phyloP scores from a whole-genome alignment of 1,284 basidiomycete species.

The Malassezia equina region DNA sequence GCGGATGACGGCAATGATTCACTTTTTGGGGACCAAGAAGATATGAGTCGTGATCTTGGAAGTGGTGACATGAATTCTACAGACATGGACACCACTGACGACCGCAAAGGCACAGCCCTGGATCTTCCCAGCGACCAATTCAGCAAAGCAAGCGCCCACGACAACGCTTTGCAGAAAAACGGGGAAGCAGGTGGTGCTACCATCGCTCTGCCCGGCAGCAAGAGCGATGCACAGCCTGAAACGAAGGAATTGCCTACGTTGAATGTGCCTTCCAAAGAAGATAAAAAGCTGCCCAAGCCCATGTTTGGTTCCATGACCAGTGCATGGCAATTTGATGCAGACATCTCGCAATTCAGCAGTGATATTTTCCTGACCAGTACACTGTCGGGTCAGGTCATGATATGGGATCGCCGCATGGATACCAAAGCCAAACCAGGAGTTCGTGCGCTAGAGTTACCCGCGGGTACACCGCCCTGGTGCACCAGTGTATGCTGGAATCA shows the following conservation, averaged over 20 bases:
- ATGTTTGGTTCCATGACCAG: conserved; percentile 33
- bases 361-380: conserved; percentile 79
- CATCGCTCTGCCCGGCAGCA: conserved; percentile 5
- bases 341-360: conserved; percentile 56
- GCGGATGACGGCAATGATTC: conserved; percentile 30
- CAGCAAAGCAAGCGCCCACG: conserved; percentile 3
- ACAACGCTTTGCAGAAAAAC: background rate
- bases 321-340: conserved; percentile 36
- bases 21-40: conserved; percentile 20
- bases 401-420: conserved; percentile 75
- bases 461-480: conserved; percentile 90
- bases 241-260: background rate
- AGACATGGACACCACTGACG: conserved; percentile 19
- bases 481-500: conserved; percentile 64
- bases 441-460: conserved; percentile 71
- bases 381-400: conserved; percentile 80
- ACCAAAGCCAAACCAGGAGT: conserved; percentile 55
- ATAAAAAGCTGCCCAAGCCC: conserved; percentile 29
- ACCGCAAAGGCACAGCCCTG: background rate
- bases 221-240: background rate
- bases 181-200: background rate
- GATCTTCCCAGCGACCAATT: background rate
- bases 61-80: conserved; percentile 17
- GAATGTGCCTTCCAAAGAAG: background rate
- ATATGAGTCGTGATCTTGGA: conserved; percentile 16